Base-by-base conservation (phyloP, 2,329 filamentous ascomycete species). In the Orbilia blumenaviensis region DNA sequence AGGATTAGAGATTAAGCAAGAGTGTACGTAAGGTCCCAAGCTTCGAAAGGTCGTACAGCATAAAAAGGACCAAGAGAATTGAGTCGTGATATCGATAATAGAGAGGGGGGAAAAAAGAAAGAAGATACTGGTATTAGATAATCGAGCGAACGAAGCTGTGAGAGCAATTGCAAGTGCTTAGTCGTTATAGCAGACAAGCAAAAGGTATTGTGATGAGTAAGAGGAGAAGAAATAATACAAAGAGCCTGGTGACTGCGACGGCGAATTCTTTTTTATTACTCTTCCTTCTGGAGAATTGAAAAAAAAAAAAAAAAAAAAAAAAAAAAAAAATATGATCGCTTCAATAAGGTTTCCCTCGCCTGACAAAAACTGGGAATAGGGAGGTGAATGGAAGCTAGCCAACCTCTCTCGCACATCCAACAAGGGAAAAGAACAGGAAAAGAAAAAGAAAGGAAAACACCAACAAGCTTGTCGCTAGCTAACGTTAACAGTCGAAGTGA, bases 351-450 rank as follows among this genome's bases (percentile, higher is more conserved):
- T 67, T 54, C n/a, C n/a, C n/a, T 56, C 34, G 41, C 41, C 27
- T 48, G 60, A 5, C 29, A 6, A 10, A 34, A 10, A 34, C 5
- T 34, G 54, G 27, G 58, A 50, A 50, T 63, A 63, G 60, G 60
- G 60, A 63, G 41, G 58, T 41, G 38, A 56, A 7, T 56, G 41
- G 38, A 32, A 54, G n/a, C n/a, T n/a, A n/a, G n/a, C 66, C 54
- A 71, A 56, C 66, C 66, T 71, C 66, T 63, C 66, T 36, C 27
- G n/a, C n/a, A 27, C 58, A 50, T 46, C 58, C 58, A 32, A 34
- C 41, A 36, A 14, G 48, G 34, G 16, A 54, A 68, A 52, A 27
- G 27, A 58, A 12, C 52, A n/a, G n/a, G n/a, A n/a, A n/a, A n/a
- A n/a, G n/a, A n/a, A n/a, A n/a, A n/a, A 34, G 29, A 34, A 10